Evolutionary conservation across 768 basidiomycete species (phyloP), one percentile per base, ranked within the genome.

Genomic region (Trametes meyenii): DNA sequence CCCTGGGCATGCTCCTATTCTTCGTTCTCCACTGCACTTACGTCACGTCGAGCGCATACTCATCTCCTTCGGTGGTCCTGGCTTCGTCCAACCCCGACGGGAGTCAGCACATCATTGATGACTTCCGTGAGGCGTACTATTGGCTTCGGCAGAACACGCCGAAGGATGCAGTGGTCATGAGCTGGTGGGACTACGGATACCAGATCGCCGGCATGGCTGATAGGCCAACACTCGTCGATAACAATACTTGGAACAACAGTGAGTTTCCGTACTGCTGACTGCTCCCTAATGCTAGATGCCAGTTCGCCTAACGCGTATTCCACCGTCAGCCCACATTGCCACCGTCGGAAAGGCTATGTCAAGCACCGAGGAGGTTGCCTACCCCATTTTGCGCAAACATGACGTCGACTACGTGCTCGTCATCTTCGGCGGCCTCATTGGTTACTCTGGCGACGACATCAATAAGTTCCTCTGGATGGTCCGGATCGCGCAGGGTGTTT

Each of bases 401-500:
- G 94, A 99, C 69, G 97, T 98, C 52, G 92, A 94, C 73, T 98
- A 99, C 73, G 88, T 99, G 52, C 87, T 99, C 51, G 82, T 98
- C 76, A 98, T 99, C 75, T 98, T 98, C 72, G 97, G 97, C 42
- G 96, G 95, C 46, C 81, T 99, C 42, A 80, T 98, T 56, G 97
- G 96, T 8, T 99, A 98, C 75, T 96, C 94, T 21, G 97, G 96
- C 14, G 97, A 99, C 73, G 97, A 99, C 72, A 91, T 99, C 80
- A 99, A 99, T 85, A 99, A 99, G 77, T 99, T 98, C 85, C 77
- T 99, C 50, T 98, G 96, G 96, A 98, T 98, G 93, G 89, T 98
- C 60, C 86, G 92, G 57, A 94, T 94, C 66, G 86, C 93, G 5
- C 94, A 96, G 69, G 96, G 96, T 50, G 90, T 96, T 33, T 98